Evolutionary conservation across 371 early-diverging fungal species (phyloP), one percentile per base, ranked within the genome.

Genomic region (Zancudomyces culisetae): DNA sequence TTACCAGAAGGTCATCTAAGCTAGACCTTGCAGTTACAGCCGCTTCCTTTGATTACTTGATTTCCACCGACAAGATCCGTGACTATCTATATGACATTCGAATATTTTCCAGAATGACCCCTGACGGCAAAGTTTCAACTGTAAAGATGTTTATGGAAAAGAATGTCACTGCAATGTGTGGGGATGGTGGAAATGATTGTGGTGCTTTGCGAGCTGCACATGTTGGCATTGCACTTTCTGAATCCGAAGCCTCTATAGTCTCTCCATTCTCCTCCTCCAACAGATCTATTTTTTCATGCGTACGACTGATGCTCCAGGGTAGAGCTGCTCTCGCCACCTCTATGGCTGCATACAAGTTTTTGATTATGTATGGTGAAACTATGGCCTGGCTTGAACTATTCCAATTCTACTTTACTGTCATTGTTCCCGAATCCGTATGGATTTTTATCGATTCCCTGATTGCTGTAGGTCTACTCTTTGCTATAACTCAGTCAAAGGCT

Each of bases 121-220:
- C 87, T 0, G 72, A 67, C 4, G 78, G 79, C 56, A 87, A 87
- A 52, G 68, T 72, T 50, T 27, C 53, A 3, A 78, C 80, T 54
- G 80, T 85, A 0, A 70, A 76, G 23, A 59, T 80, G 4, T 73
- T 76, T 55, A 74, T 74, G 74, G 66, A 68, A 28, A 58, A 57
- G n/a, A 63, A 64, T 12, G 60, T 77, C 40, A 76, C 75, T 1
- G 87, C 77, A 51, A 87, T 88, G 86, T 85, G 86, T 60, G 95
- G 95, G 48, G 95, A 95, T 62, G 95, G 95, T 42, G 90, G 83
- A 26, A 95, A 95, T 63, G 95, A 95, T 66, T 84, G 86, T 56
- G 92, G 88, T 45, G 95, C 93, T 12, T 68, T 95, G 35, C 80
- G 83, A 51, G 83, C 81, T 43, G 83, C 91, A 18, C 87, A 90